These are phyloP conservation scores for Carex scoparia DNA, from an alignment of 176 grass and related monocot genomes.

Conservation along the genomic window DNA sequence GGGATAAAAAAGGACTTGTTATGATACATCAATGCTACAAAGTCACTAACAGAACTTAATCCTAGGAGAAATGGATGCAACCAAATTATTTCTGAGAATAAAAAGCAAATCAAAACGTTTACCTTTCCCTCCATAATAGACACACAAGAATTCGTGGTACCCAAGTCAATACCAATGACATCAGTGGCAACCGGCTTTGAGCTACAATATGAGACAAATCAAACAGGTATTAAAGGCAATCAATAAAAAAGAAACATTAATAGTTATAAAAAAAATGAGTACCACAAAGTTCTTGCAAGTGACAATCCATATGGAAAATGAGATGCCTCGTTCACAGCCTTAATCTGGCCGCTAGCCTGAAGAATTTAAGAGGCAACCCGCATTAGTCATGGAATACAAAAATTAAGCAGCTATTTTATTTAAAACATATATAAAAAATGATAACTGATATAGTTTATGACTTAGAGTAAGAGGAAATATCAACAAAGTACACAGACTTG, in stretches of 20 bases:
- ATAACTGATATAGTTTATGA: neutral
- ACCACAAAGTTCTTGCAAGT: slow-evolving; percentile 80
- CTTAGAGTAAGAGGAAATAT: neutral
- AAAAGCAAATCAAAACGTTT: neutral
- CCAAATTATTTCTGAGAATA: neutral
- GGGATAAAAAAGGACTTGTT: neutral
- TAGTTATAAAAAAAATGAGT: neutral
- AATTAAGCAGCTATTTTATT: neutral
- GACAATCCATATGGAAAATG: slow-evolving; percentile 47
- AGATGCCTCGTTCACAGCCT: slow-evolving; percentile 27
- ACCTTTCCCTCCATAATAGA: slow-evolving; percentile 98
- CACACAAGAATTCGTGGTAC: slow-evolving; percentile 84
- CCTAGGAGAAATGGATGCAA: neutral
- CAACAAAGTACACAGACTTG: neutral
- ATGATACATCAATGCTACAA: neutral
- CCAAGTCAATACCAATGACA: slow-evolving; percentile 94
- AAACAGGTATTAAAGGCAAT: neutral
- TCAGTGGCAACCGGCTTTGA: slow-evolving; percentile 57
- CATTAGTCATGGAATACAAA: neutral
- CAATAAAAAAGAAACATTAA: neutral
- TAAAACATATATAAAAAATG: neutral
- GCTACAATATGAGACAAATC: slow-evolving; percentile 31
- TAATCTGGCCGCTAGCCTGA: slow-evolving; percentile 37
- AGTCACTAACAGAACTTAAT: neutral
- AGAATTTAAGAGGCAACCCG: neutral